Percentiles rank a stretch among this genome's conserved stretches.
These are phyloP conservation scores for Colletotrichum abscissum DNA, from an alignment of 2,329 filamentous ascomycete species.

Conservation along the genomic window DNA sequence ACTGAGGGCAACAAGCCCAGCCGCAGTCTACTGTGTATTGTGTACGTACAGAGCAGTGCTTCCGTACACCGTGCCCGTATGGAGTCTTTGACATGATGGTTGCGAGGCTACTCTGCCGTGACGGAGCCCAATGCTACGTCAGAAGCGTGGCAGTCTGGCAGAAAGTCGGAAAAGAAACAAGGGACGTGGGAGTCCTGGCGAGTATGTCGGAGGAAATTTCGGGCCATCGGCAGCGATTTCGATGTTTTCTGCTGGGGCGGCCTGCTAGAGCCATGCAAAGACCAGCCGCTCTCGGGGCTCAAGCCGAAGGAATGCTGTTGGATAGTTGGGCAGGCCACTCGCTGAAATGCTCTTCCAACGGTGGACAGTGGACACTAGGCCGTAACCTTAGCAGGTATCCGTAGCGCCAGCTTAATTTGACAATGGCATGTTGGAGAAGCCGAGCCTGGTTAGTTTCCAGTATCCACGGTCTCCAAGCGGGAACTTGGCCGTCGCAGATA, in stretches of 20 bases:
- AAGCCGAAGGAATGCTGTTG: background rate
- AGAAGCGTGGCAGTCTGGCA: constrained; percentile 13
- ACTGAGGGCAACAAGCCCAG: background rate
- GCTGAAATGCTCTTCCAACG: background rate
- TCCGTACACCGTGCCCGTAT: no score
- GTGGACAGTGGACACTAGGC: background rate
- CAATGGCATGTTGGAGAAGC: background rate
- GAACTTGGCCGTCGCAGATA: constrained; percentile 3
- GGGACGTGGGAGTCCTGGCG: constrained; percentile 18
- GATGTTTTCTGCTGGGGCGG: constrained; percentile 5
- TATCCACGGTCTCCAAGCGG: background rate
- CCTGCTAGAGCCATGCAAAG: background rate
- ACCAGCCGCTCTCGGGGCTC: background rate
- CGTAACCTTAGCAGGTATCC: background rate
- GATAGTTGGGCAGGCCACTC: background rate
- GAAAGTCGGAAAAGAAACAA: constrained; percentile 13
- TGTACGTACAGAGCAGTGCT: no score
- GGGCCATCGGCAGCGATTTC: constrained; percentile 28
- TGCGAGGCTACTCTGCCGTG: constrained; percentile 1
- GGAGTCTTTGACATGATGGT: constrained; percentile 1
- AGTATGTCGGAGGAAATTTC: constrained; percentile 31
- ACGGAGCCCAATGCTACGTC: constrained; percentile 16
- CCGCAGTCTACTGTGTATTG: background rate
- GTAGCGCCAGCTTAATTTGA: background rate
- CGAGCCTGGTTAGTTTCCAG: background rate